Evolutionary conservation across 345 rosid genomes (phyloP).

Genomic region (Hibiscus syriacus): DNA sequence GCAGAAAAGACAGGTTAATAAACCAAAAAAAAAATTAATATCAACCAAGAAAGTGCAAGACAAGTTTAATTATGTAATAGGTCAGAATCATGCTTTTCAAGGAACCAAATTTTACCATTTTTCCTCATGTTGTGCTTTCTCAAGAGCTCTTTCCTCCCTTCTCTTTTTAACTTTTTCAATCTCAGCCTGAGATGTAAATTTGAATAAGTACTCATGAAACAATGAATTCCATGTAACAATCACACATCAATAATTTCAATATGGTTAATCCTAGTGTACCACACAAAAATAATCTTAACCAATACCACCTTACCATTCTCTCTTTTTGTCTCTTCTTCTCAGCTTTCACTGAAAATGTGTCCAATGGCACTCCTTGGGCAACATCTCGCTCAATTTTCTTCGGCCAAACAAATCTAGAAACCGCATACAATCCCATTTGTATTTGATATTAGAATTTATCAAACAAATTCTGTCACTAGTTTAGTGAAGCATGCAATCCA

Average conservation of each 20-base stretch:
- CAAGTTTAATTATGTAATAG: not conserved
- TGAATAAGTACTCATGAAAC: not conserved
- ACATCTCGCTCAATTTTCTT: constrained; percentile 91
- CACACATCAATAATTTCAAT: not conserved
- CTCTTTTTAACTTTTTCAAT: constrained; percentile 94
- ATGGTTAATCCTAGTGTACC: not conserved
- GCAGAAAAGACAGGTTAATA: constrained; percentile 16
- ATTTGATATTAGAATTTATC: not conserved
- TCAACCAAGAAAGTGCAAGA: not conserved
- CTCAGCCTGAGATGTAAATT: constrained; percentile 52
- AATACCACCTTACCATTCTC: constrained; percentile 59
- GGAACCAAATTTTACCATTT: constrained; percentile 48
- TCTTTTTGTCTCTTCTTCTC: constrained; percentile 78
- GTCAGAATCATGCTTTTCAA: constrained; percentile 5
- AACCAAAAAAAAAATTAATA: not conserved
- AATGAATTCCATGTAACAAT: not conserved
- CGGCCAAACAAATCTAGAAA: constrained; percentile 79
- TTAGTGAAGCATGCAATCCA: not conserved
- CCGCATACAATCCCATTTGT: not conserved
- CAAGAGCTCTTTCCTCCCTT: constrained; percentile 92
- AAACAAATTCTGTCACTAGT: not conserved
- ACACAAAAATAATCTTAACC: not conserved
- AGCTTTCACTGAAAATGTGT: constrained; percentile 61
- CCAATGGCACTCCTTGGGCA: constrained; percentile 54
- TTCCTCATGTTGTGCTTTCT: constrained; percentile 91